Base-by-base conservation (phyloP, 1,284 basidiomycete genomes). In the Gomphus bonarii region DNA sequence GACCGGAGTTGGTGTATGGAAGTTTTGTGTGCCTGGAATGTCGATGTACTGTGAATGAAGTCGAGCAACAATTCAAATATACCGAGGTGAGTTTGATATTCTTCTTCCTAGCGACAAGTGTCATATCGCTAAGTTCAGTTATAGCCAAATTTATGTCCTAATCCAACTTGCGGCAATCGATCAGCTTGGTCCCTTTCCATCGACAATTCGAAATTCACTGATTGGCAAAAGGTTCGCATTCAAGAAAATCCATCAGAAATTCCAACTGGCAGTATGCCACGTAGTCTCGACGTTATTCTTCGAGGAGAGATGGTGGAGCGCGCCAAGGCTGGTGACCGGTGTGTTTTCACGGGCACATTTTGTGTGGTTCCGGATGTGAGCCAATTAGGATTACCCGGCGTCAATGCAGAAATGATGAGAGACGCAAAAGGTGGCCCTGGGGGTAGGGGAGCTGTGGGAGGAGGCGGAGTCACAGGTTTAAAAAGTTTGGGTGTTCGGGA, bases 1-100 rank as follows among this genome's bases (percentile, higher is more conserved):
- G 97, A 25, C 97, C 97, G 2, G 97, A 99, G 71, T 73, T 99
- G 47, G 76, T 98, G 16, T 94, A 81, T 64, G 97, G 95, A 18
- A 95, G 91, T 56, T 99, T 98, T 69, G 84, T 88, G 50, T 99
- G 97, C 67, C 86, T 91, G 67, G 79, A 87, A 46, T 99, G 97
- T 70, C 80, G 82, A 54, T 89, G 88, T 40, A 75, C 87, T 8
- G 86, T 97, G n/a, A 82, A 88, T 59, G 95, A 98, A 64, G 87
- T 99, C 54, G 97, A 99, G 69, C 97, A 99, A 68, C 97, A 99
- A 69, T 99, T 99, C 81, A 98, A 97, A 70, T 99, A 98, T 70
- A 99, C 97, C 22, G 97, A 99, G 76, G 91, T 91, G 58, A 54
- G 70, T 61, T 48, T 49, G n/a, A 35, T 25, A 10, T 8, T 7